These are phyloP conservation scores for Trametes sp. DNA, from an alignment of 1,284 basidiomycete genomes.

Conservation along the genomic window DNA sequence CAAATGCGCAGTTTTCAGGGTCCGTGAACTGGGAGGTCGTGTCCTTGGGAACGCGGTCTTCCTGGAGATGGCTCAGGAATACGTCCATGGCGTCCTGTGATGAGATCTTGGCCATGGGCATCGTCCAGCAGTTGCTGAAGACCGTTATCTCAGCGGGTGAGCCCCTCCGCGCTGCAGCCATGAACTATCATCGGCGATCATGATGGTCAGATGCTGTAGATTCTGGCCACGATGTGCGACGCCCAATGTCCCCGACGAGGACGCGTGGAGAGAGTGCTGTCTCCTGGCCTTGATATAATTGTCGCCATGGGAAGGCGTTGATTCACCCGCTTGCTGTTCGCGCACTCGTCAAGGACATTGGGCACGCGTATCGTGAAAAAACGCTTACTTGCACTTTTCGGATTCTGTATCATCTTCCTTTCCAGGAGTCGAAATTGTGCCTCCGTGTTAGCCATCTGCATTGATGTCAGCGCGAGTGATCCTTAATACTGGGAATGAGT, in stretches of 20 bases:
- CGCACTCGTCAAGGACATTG: background rate
- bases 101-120: conserved; percentile 1
- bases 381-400: conserved; percentile 15
- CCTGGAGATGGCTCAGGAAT: conserved; percentile 24
- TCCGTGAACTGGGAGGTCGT: conserved; percentile 8
- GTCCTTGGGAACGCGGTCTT: conserved; percentile 14
- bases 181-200: conserved; percentile 6
- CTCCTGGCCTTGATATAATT: too few relatives aligned
- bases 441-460: conserved; percentile 2
- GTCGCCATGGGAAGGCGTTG: background rate
- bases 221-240: background rate
- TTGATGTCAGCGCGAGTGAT: too few relatives aligned
- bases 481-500: too few relatives aligned
- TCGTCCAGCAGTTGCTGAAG: conserved; percentile 24
- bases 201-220: background rate
- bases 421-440: conserved; percentile 9
- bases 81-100: conserved; percentile 19
- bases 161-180: conserved; percentile 26
- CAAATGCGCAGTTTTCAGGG: conserved; percentile 40
- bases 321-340: background rate
- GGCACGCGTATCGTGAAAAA: background rate
- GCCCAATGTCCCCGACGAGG: background rate
- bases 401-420: conserved; percentile 9
- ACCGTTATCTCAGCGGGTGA: conserved; percentile 23
- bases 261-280: background rate